These are phyloP conservation scores for Carex cristatella DNA, from an alignment of 176 grass and related monocot species.

Conservation along the genomic window DNA sequence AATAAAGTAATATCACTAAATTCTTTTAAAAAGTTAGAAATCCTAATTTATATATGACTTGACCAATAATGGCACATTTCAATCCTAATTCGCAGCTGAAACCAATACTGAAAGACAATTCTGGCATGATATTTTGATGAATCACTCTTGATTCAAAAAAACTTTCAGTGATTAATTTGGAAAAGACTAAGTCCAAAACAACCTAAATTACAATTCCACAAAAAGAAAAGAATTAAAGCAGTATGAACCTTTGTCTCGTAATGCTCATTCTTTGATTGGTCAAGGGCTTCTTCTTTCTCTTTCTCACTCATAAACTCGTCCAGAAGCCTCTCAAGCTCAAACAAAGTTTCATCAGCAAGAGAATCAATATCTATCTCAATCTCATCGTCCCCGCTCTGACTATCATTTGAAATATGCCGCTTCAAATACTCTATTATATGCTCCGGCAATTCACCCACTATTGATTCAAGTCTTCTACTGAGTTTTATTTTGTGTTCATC, in stretches of 20 bases:
- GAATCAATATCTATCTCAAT: conserved; percentile 75
- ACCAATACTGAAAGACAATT: not conserved
- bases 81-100: not conserved
- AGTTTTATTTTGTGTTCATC: conserved; percentile 56
- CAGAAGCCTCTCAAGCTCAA: conserved; percentile 76
- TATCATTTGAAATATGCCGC: conserved; percentile 39
- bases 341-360: conserved; percentile 54
- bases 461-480: conserved; percentile 49
- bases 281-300: conserved; percentile 25
- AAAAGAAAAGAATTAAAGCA: conserved; percentile 23
- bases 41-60: not conserved
- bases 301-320: conserved; percentile 51
- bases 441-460: conserved; percentile 56
- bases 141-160: not conserved
- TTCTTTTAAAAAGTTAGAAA: not conserved
- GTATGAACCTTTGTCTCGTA: conserved; percentile 58
- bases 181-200: conserved; percentile 22
- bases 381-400: conserved; percentile 62
- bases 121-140: not conserved
- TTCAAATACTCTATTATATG: conserved; percentile 74
- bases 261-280: conserved; percentile 44
- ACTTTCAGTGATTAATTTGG: not conserved
- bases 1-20: conserved; percentile 2
- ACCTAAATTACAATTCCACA: conserved; percentile 20
- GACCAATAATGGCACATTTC: not conserved